Evolutionary conservation across 257 asterid genomes (phyloP).

Genomic region (Haberlea rhodopensis): DNA sequence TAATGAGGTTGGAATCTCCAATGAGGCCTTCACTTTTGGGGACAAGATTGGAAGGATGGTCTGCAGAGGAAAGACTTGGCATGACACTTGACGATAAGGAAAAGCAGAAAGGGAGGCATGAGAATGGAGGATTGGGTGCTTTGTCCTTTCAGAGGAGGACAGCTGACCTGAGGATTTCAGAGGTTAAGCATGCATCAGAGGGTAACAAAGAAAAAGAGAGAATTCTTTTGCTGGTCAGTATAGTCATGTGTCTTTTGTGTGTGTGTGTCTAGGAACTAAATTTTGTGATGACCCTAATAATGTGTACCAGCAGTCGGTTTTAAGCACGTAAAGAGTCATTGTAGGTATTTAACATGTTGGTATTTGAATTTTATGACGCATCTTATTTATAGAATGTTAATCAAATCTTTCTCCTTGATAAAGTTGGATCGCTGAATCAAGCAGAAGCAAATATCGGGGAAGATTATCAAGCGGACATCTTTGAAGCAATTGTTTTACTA

Average conservation of each 20-base stretch:
- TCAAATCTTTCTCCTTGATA: no score
- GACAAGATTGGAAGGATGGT: constrained; percentile 28
- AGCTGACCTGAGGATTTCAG: constrained; percentile 29
- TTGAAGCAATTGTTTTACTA: no score
- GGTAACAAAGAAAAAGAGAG: constrained; percentile 32
- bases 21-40: constrained; percentile 21
- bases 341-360: no score
- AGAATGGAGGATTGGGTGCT: constrained; percentile 25
- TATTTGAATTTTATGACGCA: no score
- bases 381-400: no score
- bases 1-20: constrained; percentile 24
- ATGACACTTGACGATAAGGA: constrained; percentile 29
- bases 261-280: constrained; percentile 1
- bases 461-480: no score
- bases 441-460: no score
- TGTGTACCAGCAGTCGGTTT: no score
- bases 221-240: constrained; percentile 50
- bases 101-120: constrained; percentile 23
- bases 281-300: background rate
- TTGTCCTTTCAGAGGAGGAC: constrained; percentile 35
- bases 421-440: no score
- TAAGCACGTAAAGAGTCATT: no score
- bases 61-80: constrained; percentile 34
- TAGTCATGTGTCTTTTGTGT: background rate
- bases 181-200: constrained; percentile 26